phyloP scores from a whole-genome alignment of 192 early-diverging fungal genomes.

The Haplosporangium gracile region DNA sequence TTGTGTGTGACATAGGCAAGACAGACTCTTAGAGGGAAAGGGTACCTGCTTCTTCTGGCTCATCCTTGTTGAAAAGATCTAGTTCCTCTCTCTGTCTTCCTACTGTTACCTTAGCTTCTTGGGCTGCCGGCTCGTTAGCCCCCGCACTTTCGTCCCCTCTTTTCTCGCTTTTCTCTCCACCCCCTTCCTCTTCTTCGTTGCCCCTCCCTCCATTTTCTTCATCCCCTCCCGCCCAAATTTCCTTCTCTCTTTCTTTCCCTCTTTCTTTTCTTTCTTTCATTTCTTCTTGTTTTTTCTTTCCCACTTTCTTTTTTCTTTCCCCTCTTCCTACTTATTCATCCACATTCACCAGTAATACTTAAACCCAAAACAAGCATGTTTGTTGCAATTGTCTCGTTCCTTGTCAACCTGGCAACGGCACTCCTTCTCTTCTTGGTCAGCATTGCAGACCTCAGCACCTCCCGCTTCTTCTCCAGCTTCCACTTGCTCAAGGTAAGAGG shows the following conservation, averaged over 20 bases:
- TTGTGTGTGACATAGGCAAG: no score
- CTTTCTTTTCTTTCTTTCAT: neutral
- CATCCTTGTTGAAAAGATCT: no score
- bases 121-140: neutral
- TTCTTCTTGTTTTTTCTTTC: neutral
- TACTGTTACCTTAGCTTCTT: no score
- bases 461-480: slow-evolving; percentile 32
- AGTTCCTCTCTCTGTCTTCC: no score
- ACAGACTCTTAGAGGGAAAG: no score
- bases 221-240: neutral
- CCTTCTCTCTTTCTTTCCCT: neutral
- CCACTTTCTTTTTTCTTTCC: neutral
- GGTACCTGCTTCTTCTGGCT: no score
- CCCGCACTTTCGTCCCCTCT: neutral
- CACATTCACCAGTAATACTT: neutral
- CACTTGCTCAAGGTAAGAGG: slow-evolving; percentile 32
- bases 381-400: slow-evolving; percentile 22
- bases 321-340: neutral
- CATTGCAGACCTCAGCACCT: slow-evolving; percentile 28
- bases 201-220: neutral
- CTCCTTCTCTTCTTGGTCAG: slow-evolving; percentile 41
- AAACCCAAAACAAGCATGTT: neutral
- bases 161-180: neutral
- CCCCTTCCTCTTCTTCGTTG: neutral
- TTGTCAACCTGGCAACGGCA: slow-evolving; percentile 29